Evolutionary conservation across 2,329 filamentous ascomycete genomes (phyloP).

Genomic region (Aspergillus fijiensis): DNA sequence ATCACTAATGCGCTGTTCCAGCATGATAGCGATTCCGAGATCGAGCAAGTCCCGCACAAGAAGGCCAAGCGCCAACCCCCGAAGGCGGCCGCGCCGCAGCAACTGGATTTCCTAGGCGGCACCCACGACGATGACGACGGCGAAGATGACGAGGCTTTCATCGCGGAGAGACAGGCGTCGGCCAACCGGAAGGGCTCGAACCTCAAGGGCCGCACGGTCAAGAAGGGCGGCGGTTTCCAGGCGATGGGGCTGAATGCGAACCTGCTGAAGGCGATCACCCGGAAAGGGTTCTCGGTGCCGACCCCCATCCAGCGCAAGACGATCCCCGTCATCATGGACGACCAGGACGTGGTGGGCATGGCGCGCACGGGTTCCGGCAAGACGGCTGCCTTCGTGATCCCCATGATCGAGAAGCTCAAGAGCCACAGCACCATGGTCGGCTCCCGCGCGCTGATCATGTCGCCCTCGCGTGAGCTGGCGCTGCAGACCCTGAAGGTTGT

Average conservation of each 20-base stretch:
- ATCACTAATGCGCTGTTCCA: conserved; percentile 77
- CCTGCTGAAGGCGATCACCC: conserved; percentile 83
- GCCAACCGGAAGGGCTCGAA: conserved; percentile 83
- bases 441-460: conserved; percentile 81
- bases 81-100: conserved; percentile 33
- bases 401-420: conserved; percentile 93
- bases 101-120: conserved; percentile 58
- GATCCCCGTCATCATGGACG: conserved; percentile 84
- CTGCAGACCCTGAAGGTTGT: conserved; percentile 95
- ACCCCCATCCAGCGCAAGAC: conserved; percentile 97
- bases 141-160: conserved; percentile 77
- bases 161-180: conserved; percentile 80
- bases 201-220: conserved; percentile 78
- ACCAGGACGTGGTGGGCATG: conserved; percentile 98
- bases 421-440: conserved; percentile 84
- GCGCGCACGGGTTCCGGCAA: conserved; percentile 98
- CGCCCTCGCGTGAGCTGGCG: conserved; percentile 89
- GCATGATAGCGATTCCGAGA: conserved; percentile 51
- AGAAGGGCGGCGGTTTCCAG: conserved; percentile 96
- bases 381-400: conserved; percentile 96
- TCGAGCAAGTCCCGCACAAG: conserved; percentile 34
- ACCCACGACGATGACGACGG: conserved; percentile 57
- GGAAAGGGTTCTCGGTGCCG: conserved; percentile 93
- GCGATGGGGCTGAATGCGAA: conserved; percentile 84
- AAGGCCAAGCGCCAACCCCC: conserved; percentile 53